Conservation (phyloP, 257 asterid genomes). For the Paulownia fortunei region DNA sequence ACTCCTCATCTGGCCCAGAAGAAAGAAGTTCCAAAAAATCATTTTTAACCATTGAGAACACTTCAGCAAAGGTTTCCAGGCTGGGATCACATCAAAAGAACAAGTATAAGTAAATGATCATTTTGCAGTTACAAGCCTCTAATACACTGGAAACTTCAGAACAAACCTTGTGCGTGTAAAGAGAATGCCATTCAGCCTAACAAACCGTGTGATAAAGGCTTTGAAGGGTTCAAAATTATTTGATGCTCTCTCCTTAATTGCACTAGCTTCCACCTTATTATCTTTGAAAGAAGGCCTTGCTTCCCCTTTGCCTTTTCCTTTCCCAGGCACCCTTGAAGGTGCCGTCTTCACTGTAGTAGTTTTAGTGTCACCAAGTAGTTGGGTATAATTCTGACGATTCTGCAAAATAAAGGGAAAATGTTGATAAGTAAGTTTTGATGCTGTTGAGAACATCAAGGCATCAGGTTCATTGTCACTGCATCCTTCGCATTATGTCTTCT, state of each 20-base stretch:
- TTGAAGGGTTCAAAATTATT: conserved; percentile 53
- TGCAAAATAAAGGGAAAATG: conserved; percentile 43
- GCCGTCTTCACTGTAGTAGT: conserved; percentile 47
- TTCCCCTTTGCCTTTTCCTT: conserved; percentile 79
- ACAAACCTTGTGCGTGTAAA: conserved; percentile 93
- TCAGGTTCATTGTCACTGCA: neutral
- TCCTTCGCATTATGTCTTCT: neutral
- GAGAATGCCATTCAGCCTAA: conserved; percentile 85
- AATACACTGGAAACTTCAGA: conserved; percentile 2
- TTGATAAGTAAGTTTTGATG: neutral
- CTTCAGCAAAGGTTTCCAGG: conserved; percentile 86
- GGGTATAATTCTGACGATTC: conserved; percentile 76
- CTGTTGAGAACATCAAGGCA: neutral
- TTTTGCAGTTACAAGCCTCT: neutral
- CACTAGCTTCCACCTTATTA: conserved; percentile 46
- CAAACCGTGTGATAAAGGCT: conserved; percentile 69
- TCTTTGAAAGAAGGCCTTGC: conserved; percentile 48
- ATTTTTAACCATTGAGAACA: conserved; percentile 64
- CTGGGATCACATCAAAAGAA: conserved; percentile 53
- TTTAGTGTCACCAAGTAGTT: conserved; percentile 65
- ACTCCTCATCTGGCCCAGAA: conserved; percentile 67
- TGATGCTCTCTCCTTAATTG: conserved; percentile 53
- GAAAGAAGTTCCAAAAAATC: conserved; percentile 79
- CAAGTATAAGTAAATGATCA: conserved; percentile 24
- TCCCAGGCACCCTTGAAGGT: conserved; percentile 48